phyloP scores from a whole-genome alignment of 306 rosid genomes.

The Cicer cuneatum region DNA sequence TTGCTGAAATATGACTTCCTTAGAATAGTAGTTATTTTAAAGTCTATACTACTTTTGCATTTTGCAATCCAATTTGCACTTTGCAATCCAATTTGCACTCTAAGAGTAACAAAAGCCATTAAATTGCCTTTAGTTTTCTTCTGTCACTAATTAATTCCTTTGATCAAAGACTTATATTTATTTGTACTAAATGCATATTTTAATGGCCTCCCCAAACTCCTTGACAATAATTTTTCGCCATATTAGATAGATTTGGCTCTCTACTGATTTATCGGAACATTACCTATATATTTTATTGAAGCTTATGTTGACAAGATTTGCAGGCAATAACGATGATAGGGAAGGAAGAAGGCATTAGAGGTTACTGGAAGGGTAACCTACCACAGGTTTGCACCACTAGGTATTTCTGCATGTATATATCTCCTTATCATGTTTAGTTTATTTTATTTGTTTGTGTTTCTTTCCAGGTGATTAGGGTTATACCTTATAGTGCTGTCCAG shows the following conservation, averaged over 20 bases:
- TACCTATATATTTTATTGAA: slow-evolving; percentile 29
- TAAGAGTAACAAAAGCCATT: too few relatives aligned
- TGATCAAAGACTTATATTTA: neutral
- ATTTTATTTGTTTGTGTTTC: slow-evolving; percentile 46
- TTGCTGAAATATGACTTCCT: too few relatives aligned
- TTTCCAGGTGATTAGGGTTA: slow-evolving; percentile 84
- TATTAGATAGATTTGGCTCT: slow-evolving; percentile 24
- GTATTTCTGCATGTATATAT: slow-evolving; percentile 31
- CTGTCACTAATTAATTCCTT: neutral
- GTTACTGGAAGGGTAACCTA: slow-evolving; percentile 97
- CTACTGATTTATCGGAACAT: slow-evolving; percentile 26
- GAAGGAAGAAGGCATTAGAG: slow-evolving; percentile 86
- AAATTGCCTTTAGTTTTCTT: too few relatives aligned
- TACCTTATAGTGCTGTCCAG: slow-evolving; percentile 96
- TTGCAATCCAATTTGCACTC: too few relatives aligned
- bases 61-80: too few relatives aligned
- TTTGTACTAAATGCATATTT: neutral
- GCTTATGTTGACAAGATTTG: slow-evolving; percentile 43
- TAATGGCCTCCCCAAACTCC: slow-evolving; percentile 1
- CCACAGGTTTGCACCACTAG: slow-evolving; percentile 73
- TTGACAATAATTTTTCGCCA: slow-evolving; percentile 19
- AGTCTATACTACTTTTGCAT: too few relatives aligned
- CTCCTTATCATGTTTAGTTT: slow-evolving; percentile 29
- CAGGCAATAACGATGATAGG: slow-evolving; percentile 82
- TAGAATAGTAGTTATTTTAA: too few relatives aligned